These are phyloP conservation scores for Albophoma yamanashiensis DNA, from an alignment of 2,329 filamentous ascomycete species.

Conservation along the genomic window DNA sequence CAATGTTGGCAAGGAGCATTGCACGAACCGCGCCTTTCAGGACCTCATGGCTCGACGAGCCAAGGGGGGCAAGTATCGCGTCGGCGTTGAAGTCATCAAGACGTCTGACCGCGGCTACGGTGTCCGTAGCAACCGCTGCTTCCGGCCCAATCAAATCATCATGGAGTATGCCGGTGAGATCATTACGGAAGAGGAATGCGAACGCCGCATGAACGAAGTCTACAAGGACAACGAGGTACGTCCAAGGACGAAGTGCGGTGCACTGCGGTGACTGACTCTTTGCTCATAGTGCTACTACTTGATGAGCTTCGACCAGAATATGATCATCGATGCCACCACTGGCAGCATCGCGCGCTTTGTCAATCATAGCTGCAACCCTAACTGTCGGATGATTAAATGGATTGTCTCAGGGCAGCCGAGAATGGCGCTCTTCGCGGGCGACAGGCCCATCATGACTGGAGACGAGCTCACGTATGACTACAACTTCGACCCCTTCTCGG, in stretches of 20 bases:
- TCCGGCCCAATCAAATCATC: slow-evolving; percentile 85
- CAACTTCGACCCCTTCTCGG: slow-evolving; percentile 60
- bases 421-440: slow-evolving; percentile 93
- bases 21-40: slow-evolving; percentile 81
- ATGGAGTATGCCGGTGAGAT: slow-evolving; percentile 98
- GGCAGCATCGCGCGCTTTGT: slow-evolving; percentile 96
- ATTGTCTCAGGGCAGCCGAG: slow-evolving; percentile 86
- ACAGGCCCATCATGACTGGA: slow-evolving; percentile 81
- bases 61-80: slow-evolving; percentile 73
- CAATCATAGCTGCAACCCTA: slow-evolving; percentile 94
- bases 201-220: slow-evolving; percentile 81
- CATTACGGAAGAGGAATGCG: slow-evolving; percentile 88
- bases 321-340: slow-evolving; percentile 95
- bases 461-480: slow-evolving; percentile 95
- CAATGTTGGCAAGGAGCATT: slow-evolving; percentile 60
- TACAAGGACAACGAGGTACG: slow-evolving; percentile 89
- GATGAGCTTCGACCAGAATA: slow-evolving; percentile 97
- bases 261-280: background rate
- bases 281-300: slow-evolving; percentile 76
- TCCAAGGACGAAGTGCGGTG: slow-evolving; percentile 1
- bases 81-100: slow-evolving; percentile 92
- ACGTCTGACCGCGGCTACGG: slow-evolving; percentile 83
- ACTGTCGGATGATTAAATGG: slow-evolving; percentile 98
- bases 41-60: slow-evolving; percentile 65
- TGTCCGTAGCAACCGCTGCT: slow-evolving; percentile 81